phyloP scores from a whole-genome alignment of 345 rosid genomes.

The Corymbia maculata region DNA sequence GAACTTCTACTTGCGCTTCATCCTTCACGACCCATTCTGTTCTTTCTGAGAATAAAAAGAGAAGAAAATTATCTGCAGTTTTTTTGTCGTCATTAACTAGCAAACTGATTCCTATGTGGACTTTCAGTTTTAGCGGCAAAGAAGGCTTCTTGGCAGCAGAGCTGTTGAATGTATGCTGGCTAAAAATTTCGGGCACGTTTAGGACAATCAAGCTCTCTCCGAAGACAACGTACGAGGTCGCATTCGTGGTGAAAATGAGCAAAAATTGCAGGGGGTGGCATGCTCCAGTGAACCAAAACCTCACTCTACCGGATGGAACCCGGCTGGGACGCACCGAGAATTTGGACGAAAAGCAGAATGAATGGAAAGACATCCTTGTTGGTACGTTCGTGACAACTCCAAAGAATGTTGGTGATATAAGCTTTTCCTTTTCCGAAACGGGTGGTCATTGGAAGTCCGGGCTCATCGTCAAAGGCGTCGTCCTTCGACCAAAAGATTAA shows the following conservation, averaged over 20 bases:
- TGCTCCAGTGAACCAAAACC: not conserved
- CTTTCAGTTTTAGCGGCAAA: not conserved
- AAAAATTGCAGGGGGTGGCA: rapidly evolving
- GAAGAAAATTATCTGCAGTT: not conserved
- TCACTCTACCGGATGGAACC: not conserved
- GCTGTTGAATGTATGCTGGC: not conserved
- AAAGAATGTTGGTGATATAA: not conserved
- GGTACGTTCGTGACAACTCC: not conserved
- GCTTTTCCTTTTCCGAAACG: not conserved
- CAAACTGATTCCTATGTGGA: rapidly evolving
- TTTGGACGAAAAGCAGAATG: rapidly evolving
- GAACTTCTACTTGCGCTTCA: too few relatives aligned
- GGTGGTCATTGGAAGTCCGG: not conserved
- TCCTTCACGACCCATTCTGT: too few relatives aligned
- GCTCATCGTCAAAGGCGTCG: not conserved
- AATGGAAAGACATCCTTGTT: not conserved
- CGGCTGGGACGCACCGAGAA: not conserved
- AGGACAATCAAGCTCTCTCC: not conserved
- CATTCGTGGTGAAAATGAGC: not conserved
- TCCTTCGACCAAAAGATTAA: not conserved
- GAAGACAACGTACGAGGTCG: not conserved
- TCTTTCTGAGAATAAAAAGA: too few relatives aligned
- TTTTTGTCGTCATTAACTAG: not conserved
- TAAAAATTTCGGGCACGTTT: not conserved
- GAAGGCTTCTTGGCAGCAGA: rapidly evolving